Percentiles rank a stretch among this genome's conserved stretches.
Conservation (phyloP, 2,329 filamentous ascomycete species). For the Nothophoma quercina region DNA sequence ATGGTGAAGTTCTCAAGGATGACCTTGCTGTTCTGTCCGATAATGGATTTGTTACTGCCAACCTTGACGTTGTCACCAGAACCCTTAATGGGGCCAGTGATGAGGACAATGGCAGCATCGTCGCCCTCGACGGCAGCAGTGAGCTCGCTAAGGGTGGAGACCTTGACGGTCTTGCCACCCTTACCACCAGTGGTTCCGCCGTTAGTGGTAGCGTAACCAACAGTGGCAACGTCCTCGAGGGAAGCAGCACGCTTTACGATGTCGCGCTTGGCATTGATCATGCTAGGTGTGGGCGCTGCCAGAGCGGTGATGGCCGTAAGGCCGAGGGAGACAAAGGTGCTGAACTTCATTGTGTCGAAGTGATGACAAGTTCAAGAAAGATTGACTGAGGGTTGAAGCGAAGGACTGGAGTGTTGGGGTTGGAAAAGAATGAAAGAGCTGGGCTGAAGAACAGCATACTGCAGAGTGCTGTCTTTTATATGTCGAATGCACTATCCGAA, state of each 20-base stretch:
- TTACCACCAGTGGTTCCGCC: constrained; percentile 51
- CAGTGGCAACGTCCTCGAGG: constrained; percentile 36
- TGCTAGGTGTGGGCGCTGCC: constrained; percentile 42
- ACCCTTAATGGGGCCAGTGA: constrained; percentile 56
- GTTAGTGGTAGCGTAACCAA: constrained; percentile 45
- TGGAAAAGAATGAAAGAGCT: constrained; percentile 29
- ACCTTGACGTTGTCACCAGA: constrained; percentile 54
- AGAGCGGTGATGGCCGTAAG: constrained; percentile 42
- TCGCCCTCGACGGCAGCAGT: constrained; percentile 55
- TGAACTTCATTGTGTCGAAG: constrained; percentile 40
- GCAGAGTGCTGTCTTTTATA: constrained; percentile 17
- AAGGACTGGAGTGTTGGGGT: constrained; percentile 22
- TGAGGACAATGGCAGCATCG: constrained; percentile 55
- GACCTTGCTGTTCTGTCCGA: constrained; percentile 58
- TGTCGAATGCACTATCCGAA: constrained; percentile 13
- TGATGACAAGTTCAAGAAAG: constrained; percentile 19
- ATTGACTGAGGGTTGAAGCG: constrained; percentile 23
- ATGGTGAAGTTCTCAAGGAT: constrained; percentile 58
- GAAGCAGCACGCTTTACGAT: constrained; percentile 40
- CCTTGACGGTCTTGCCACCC: constrained; percentile 46
- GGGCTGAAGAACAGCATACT: constrained; percentile 18
- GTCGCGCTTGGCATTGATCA: constrained; percentile 27
- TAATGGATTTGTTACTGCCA: constrained; percentile 59
- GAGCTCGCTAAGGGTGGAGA: constrained; percentile 50
- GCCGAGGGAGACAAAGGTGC: constrained; percentile 38